Evolutionary conservation across 2,329 filamentous ascomycete species (phyloP).

Genomic region (Beauveria sp.): DNA sequence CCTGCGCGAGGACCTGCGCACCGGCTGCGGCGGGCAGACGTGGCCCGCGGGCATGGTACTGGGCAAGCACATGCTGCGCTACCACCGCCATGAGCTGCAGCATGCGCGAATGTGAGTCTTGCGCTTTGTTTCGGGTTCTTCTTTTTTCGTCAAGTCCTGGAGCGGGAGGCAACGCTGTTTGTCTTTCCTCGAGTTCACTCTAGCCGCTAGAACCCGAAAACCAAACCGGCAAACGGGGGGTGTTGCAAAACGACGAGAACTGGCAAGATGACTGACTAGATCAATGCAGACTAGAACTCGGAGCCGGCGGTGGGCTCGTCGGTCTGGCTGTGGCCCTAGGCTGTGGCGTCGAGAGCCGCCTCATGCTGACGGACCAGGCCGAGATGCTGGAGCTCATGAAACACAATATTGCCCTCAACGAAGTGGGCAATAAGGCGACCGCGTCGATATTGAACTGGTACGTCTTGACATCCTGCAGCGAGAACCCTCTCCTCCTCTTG

Average conservation of each 20-base stretch:
- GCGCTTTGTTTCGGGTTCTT: not conserved
- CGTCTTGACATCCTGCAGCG: not conserved
- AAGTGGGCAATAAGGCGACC: constrained; percentile 53
- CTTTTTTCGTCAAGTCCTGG: no score
- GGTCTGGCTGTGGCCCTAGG: constrained; percentile 55
- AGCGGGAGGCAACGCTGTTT: no score
- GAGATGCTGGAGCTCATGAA: constrained; percentile 82
- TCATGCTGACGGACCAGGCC: constrained; percentile 80
- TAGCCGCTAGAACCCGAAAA: no score
- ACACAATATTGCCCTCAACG: constrained; percentile 79
- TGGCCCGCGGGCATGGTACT: constrained; percentile 93
- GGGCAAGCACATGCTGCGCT: constrained; percentile 74
- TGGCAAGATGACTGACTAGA: constrained; percentile 16
- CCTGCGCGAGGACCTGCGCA: constrained; percentile 76
- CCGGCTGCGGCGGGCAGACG: constrained; percentile 86
- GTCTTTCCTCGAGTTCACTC: no score
- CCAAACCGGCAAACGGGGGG: no score
- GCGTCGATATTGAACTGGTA: constrained; percentile 77
- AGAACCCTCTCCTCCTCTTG: not conserved
- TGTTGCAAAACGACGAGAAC: no score
- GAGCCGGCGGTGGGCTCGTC: constrained; percentile 84
- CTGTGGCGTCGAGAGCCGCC: constrained; percentile 41
- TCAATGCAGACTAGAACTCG: constrained; percentile 68
- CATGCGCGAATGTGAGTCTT: constrained; percentile 59
- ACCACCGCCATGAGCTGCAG: constrained; percentile 55